Evolutionary conservation across 2,329 filamentous ascomycete genomes (phyloP).

Genomic region (Neonectria coccinea): DNA sequence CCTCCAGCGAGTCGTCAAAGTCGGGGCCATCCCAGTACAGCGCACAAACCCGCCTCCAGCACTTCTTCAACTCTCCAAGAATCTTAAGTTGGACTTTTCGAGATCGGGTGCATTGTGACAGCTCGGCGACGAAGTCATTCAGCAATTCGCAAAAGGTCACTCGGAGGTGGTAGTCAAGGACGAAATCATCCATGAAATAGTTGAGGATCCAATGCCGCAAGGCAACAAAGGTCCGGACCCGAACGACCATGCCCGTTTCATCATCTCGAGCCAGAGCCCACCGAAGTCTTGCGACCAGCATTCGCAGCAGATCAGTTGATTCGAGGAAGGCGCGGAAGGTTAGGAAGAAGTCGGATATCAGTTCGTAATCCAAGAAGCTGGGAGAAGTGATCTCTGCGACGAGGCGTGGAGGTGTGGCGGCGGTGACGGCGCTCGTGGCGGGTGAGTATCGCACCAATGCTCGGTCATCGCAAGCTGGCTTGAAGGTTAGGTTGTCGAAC

Average conservation of each 20-base stretch:
- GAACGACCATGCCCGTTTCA: conserved; percentile 91
- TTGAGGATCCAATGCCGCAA: conserved; percentile 97
- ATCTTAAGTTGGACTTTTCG: conserved; percentile 80
- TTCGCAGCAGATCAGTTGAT: conserved; percentile 79
- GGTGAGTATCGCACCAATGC: conserved; percentile 85
- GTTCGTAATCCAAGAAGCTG: conserved; percentile 94
- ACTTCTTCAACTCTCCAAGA: conserved; percentile 93
- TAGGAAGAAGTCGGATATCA: conserved; percentile 97
- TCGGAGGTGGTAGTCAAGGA: conserved; percentile 79
- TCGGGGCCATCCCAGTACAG: conserved; percentile 87
- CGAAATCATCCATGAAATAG: conserved; percentile 96
- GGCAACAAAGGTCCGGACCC: conserved; percentile 94
- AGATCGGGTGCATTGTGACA: conserved; percentile 58
- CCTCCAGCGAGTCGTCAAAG: conserved; percentile 70
- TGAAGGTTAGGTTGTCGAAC: conserved; percentile 83
- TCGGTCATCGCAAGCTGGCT: conserved; percentile 82
- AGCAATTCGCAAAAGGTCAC: conserved; percentile 83
- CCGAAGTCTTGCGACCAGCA: conserved; percentile 84
- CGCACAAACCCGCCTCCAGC: conserved; percentile 92
- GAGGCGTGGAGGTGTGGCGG: conserved; percentile 89
- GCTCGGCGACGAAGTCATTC: conserved; percentile 73
- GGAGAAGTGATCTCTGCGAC: conserved; percentile 97
- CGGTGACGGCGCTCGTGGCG: conserved; percentile 78
- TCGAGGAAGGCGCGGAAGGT: conserved; percentile 92
- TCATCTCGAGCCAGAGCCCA: conserved; percentile 87